These are phyloP conservation scores for Fomitopsis serialis DNA, from an alignment of 768 basidiomycete genomes.

Conservation along the genomic window DNA sequence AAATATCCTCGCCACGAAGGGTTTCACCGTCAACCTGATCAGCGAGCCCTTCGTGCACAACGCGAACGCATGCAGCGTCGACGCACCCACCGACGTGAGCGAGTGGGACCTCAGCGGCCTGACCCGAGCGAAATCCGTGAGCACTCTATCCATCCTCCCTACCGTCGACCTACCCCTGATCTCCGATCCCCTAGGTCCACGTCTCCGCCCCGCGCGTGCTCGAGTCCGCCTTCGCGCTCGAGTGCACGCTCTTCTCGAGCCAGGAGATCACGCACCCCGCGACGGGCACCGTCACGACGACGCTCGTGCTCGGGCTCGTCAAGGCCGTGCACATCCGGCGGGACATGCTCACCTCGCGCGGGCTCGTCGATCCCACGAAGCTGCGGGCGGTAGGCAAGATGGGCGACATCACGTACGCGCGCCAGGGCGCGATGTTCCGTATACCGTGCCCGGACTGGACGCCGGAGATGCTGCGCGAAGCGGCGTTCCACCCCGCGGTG, in stretches of 20 bases:
- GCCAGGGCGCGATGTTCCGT: conserved; percentile 17
- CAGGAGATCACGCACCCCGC: conserved; percentile 28
- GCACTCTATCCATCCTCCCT: conserved; percentile 22
- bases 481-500: background rate
- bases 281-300: conserved; percentile 20
- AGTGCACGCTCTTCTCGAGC: conserved; percentile 36
- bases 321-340: conserved; percentile 37
- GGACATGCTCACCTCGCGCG: conserved; percentile 30
- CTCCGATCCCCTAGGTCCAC: conserved; percentile 30
- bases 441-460: conserved; percentile 16
- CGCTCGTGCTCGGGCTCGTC: conserved; percentile 32
- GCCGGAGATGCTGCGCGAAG: background rate
- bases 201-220: conserved; percentile 36
- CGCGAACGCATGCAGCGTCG: conserved; percentile 32
- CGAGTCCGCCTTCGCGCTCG: conserved; percentile 44
- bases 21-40: conserved; percentile 54
- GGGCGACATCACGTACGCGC: conserved; percentile 34
- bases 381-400: conserved; percentile 31
- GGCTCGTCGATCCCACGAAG: conserved; percentile 29
- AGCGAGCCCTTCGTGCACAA: conserved; percentile 41
- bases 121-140: no score
- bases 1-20: conserved; percentile 41
- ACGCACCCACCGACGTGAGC: conserved; percentile 30
- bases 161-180: no score
- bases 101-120: conserved; percentile 39